Base-by-base conservation (phyloP, 306 rosid genomes). In the Prunus salicina region DNA sequence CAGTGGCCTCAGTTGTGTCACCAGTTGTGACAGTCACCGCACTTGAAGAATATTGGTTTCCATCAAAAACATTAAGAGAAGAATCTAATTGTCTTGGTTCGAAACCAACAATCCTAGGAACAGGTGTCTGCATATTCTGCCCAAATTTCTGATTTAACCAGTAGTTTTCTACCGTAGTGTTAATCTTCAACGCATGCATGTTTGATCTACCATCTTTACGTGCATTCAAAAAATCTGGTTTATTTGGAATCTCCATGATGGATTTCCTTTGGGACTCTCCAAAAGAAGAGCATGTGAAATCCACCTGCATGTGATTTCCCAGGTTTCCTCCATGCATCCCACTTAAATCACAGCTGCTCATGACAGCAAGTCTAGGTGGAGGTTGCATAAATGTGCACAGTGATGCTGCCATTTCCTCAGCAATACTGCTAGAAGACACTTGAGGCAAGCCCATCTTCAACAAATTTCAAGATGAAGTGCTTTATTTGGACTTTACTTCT, bases 401-500 rank as follows among this genome's bases (percentile, higher is more conserved):
- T 1, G 97, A 85, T 55, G 86, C 81, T 65, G 87, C 84, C 79
- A 82, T 78, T 84, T 90, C 96, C 83, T 92, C 96, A 15, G 81
- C 86, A 79, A 83, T 62, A 79, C 81, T 75, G 69, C 88, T 68
- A 28, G 91, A 80, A 78, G 91, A 61, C 73, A 84, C 82, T 50
- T 92, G 91, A 60, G 96, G 91, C 62, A 90, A 85, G 43, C 96
- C 93, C 96, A 88, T 92, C 72, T 82, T 76, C 83, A 76, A 76
- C 25, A 67, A 80, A 83, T 45, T 63, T 82, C 66, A 63, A 72
- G 69, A 34, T 58, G 51, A 13, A 61, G 60, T 53, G 43, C 57
- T 57, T 87, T 70, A 22, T 60, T 69, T 2, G 57, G 57, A 25
- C 67, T 61, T 71, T 58, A 69, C 69, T 76, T 27, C 52, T 72